Evolutionary conservation across 2,329 filamentous ascomycete genomes (phyloP).

Genomic region (Aciculosporium take): DNA sequence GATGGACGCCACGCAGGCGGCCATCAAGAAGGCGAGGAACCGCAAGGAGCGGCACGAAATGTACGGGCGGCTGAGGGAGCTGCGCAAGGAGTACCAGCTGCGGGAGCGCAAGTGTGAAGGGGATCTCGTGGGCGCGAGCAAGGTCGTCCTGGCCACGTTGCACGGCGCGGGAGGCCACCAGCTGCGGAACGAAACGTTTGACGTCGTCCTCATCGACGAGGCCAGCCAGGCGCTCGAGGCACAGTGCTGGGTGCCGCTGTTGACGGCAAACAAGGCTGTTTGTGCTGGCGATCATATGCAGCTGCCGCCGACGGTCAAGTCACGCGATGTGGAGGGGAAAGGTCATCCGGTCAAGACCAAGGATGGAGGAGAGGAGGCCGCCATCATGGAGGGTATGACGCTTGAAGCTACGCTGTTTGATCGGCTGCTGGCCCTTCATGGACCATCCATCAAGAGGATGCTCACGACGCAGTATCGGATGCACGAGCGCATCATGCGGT

Average conservation of each 20-base stretch:
- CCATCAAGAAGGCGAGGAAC: constrained; percentile 72
- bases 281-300: constrained; percentile 92
- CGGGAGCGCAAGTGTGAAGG: constrained; percentile 71
- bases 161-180: constrained; percentile 85
- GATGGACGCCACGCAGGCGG: constrained; percentile 83
- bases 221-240: constrained; percentile 91
- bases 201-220: constrained; percentile 92
- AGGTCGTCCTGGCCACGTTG: constrained; percentile 81
- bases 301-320: constrained; percentile 88
- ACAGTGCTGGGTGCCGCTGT: constrained; percentile 87
- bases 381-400: constrained; percentile 36
- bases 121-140: constrained; percentile 60
- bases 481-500: constrained; percentile 91
- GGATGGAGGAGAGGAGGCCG: constrained; percentile 21
- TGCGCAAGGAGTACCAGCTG: constrained; percentile 78
- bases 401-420: constrained; percentile 92
- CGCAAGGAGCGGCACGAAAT: constrained; percentile 68
- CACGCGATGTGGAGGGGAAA: constrained; percentile 41
- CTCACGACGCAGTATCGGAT: constrained; percentile 96
- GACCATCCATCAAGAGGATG: constrained; percentile 77
- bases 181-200: constrained; percentile 65
- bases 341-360: constrained; percentile 19
- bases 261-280: constrained; percentile 70
- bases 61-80: constrained; percentile 70
- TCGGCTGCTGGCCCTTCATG: constrained; percentile 68